These are phyloP conservation scores for Fragilaria crotonensis DNA, from an alignment of 108 stramenopile species.

Conservation along the genomic window DNA sequence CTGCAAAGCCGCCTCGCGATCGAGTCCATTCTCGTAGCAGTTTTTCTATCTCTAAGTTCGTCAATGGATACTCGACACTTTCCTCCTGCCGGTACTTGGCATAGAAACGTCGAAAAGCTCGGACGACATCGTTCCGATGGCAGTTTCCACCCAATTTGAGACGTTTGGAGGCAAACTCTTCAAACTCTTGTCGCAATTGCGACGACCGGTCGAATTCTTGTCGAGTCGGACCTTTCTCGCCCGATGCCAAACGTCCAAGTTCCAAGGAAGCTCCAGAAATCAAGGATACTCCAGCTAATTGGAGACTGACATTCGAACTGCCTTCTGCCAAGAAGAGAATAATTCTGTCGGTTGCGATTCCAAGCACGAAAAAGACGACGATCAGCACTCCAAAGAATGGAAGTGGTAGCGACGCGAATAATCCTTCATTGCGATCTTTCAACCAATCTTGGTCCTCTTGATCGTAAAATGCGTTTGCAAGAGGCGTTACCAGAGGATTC, in stretches of 20 bases:
- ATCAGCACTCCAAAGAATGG: conserved; percentile 37
- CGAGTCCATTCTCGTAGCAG: conserved; percentile 62
- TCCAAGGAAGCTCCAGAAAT: conserved; percentile 69
- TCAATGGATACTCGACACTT: conserved; percentile 49
- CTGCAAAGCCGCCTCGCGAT: conserved; percentile 32
- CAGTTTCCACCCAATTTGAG: conserved; percentile 43
- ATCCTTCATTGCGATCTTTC: conserved; percentile 68
- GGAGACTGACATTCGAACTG: conserved; percentile 39
- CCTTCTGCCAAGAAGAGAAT: conserved; percentile 59
- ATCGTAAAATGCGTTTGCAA: conserved; percentile 73
- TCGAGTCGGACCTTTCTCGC: conserved; percentile 50
- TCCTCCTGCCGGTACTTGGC: conserved; percentile 71
- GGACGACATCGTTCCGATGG: conserved; percentile 66
- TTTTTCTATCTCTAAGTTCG: conserved; percentile 75
- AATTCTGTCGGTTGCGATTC: conserved; percentile 46
- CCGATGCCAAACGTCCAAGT: conserved; percentile 62
- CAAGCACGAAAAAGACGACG: conserved; percentile 45
- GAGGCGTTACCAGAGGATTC: conserved; percentile 64
- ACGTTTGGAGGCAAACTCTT: conserved; percentile 61
- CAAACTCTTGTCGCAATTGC: conserved; percentile 56
- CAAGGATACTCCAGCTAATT: conserved; percentile 64
- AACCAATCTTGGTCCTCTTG: conserved; percentile 53
- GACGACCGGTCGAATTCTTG: conserved; percentile 51
- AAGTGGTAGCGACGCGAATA: conserved; percentile 55
- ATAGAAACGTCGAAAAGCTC: conserved; percentile 75